Base-by-base conservation (phyloP, 495 filamentous ascomycete species). In the Trichocladium antarcticum region DNA sequence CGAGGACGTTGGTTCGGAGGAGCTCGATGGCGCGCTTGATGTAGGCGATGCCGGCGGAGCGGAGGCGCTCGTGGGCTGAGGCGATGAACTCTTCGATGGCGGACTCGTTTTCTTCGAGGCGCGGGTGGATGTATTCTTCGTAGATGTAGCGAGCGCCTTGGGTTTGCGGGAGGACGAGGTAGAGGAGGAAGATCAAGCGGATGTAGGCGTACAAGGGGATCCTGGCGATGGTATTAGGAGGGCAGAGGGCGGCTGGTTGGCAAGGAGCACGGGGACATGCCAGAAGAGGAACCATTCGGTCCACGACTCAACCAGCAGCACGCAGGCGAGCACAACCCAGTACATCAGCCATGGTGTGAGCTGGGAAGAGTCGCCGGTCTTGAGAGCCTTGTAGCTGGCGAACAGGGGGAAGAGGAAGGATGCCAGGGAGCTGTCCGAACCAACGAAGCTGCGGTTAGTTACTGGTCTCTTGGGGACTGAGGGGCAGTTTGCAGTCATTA, bases 331-430 rank as follows among this genome's bases (percentile, higher is more conserved):
- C 24, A 94, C 87, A 38, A 95, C 87, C 87, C 89, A 99, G 76
- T 97, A 99, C 84, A 96, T 97, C 44, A 99, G 77, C 92, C 92
- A 99, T 89, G 92, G 92, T 53, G 87, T 85, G 22, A 97, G 76
- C 60, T 90, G 85, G 28, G 86, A 80, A 14, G 90, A 90, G 66
- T 95, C 85, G 37, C 84, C 83, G 17, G 88, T 87, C 65, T 89
- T 88, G 57, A 99, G 85, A 34, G 92, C 93, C 74, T 97, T 97
- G 78, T 94, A 97, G 49, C 89, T 95, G 49, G 90, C 90, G 69
- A 95, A 99, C 44, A 95, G 78, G 50, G 92, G 92, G 69, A 99
- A 89, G 65, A 95, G 77, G 62, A 96, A 89, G 49, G 88, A 92
- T 47, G 87, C 80, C 60, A 92, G 68, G 48, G 89, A 94, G 59